These are phyloP conservation scores for Xylaria acuta DNA, from an alignment of 495 filamentous ascomycete species.

Conservation along the genomic window DNA sequence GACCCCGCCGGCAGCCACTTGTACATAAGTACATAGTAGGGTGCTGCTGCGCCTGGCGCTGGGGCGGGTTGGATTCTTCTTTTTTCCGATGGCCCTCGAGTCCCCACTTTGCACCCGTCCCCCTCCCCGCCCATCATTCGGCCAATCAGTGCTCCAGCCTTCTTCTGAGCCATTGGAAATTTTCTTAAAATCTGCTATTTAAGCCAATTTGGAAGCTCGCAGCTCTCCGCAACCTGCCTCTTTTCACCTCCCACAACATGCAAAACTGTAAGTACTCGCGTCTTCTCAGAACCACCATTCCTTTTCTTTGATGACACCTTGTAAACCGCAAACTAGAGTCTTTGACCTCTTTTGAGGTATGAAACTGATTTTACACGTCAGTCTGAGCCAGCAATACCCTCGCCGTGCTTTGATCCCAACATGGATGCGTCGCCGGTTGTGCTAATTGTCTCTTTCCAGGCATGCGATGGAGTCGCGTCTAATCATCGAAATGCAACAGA, in stretches of 20 bases:
- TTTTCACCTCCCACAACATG: constrained; percentile 23
- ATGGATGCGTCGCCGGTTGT: constrained; percentile 11
- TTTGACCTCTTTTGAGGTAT: constrained; percentile 90
- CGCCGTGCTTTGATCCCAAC: constrained; percentile 4
- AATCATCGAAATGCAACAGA: background rate
- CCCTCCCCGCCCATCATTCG: background rate
- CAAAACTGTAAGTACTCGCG: constrained; percentile 35
- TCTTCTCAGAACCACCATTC: background rate
- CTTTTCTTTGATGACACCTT: constrained; percentile 61
- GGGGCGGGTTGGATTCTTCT: background rate
- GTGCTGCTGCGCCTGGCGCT: background rate
- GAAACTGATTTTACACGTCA: constrained; percentile 99
- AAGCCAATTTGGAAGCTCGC: constrained; percentile 24
- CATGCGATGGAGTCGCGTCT: constrained; percentile 17
- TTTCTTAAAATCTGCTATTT: constrained; percentile 31
- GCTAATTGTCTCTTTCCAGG: constrained; percentile 35
- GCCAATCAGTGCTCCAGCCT: constrained; percentile 4
- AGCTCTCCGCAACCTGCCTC: constrained; percentile 17
- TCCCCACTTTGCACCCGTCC: background rate
- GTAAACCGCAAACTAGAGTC: constrained; percentile 99
- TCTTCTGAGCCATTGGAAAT: constrained; percentile 29
- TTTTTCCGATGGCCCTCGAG: constrained; percentile 27
- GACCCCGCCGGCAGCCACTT: background rate
- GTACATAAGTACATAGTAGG: no score
- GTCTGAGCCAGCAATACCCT: constrained; percentile 71